A percentile compares a stretch with the other conserved stretches of the same genome.
phyloP scores from a whole-genome alignment of 1,284 basidiomycete species.

The Irpex lacteus region DNA sequence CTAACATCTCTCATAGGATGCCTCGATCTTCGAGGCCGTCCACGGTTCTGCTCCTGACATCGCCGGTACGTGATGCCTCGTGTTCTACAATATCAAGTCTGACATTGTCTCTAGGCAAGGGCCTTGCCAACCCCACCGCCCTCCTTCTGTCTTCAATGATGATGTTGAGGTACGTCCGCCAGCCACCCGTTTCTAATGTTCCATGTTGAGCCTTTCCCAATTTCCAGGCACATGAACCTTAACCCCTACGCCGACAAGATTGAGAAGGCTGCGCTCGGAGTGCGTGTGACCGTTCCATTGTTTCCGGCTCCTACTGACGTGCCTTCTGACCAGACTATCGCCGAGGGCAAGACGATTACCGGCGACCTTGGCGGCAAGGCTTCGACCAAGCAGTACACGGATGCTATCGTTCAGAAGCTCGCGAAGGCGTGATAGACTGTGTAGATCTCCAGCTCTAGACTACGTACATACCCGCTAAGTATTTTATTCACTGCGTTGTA shows the following conservation, averaged over 20 bases:
- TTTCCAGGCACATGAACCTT: conserved; percentile 88
- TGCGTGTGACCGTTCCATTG: conserved; percentile 34
- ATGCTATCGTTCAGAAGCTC: conserved; percentile 82
- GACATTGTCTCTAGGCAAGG: conserved; percentile 66
- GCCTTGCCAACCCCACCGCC: conserved; percentile 97
- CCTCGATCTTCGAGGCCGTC: conserved; percentile 99
- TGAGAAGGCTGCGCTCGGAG: conserved; percentile 85
- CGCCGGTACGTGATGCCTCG: conserved; percentile 50
- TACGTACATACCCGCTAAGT: conserved; percentile 19
- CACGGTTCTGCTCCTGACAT: conserved; percentile 95
- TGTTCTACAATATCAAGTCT: conserved; percentile 1
- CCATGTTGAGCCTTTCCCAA: conserved; percentile 23
- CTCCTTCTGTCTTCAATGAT: conserved; percentile 92
- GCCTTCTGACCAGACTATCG: conserved; percentile 72
- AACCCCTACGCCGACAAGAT: conserved; percentile 86
- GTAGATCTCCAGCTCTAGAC: conserved; percentile 16
- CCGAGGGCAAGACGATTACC: conserved; percentile 91
- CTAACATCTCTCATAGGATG: conserved; percentile 59
- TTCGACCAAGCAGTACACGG: conserved; percentile 84
- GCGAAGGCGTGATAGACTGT: conserved; percentile 35
- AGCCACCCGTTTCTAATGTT: background rate
- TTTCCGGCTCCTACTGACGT: conserved; percentile 17
- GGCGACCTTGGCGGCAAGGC: conserved; percentile 92
- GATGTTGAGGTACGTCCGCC: conserved; percentile 80
- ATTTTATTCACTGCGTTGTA: conserved; percentile 5